Base-by-base conservation (phyloP, 2,329 filamentous ascomycete species). In the Aureobasidium namibiae region DNA sequence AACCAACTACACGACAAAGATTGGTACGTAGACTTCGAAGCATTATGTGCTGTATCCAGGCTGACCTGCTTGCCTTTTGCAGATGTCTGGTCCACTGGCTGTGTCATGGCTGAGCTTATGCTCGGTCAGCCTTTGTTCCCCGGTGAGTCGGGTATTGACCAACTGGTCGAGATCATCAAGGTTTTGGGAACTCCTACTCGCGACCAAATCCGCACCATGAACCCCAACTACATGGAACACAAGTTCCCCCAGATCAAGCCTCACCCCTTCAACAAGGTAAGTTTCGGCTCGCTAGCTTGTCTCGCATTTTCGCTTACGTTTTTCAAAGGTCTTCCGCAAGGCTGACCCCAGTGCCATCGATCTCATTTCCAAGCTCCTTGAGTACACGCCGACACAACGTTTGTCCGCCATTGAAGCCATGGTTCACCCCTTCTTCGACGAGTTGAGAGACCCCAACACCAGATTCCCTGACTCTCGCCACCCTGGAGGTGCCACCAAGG, bases 171-270 rank as follows among this genome's bases (percentile, higher is more conserved):
- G 76, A 99, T 99, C 73, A 99, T 99, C 82, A 99, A 99, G 78
- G 92, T 99, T 56, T 80, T 99, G 62, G 94, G 94, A 61, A 99
- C 94, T 18, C 94, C 94, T 18, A 97, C 94, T 36, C 84, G 94
- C 65, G 94, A 99, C 74, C 94, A 99, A 76, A 99, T 99, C 70
- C 89, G 94, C 67, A 99, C 94, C 65, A 99, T 99, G 94, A 99
- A 99, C 76, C 94, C 94, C 61, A 99, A 99, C 76, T 99, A 99
- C 77, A 99, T 99, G 94, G 94, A 99, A 78, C 94, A 99, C 80
- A 97, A 97, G 79, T 99, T 99, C 76, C 94, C 94, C 49, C 94
- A 99, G 76, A 99, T 99, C 80, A 99, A 99, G 80, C 94, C 94
- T 61, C 94, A 99, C 71, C 94, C 94, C 29, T 99, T 99, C 81